Percentiles rank a stretch among this genome's conserved stretches.
Conservation (phyloP, 2,329 filamentous ascomycete genomes). For the Lachnellula cervina region DNA sequence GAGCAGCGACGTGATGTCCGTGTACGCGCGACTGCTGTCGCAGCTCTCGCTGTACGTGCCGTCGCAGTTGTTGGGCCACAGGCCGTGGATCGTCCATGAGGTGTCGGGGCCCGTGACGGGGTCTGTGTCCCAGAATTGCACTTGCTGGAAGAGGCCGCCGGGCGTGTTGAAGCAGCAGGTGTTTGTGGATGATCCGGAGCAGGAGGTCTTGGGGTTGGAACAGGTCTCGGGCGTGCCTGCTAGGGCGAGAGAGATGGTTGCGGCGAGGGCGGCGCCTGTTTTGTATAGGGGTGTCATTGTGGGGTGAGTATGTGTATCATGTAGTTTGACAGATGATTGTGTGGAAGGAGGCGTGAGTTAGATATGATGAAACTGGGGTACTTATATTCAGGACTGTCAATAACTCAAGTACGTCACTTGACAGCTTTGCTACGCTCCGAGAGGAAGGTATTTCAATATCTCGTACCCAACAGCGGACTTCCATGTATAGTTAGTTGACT, state of each 20-base stretch:
- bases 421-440: too few species aligned
- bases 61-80: conserved; percentile 62
- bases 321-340: too few species aligned
- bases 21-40: conserved; percentile 52
- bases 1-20: conserved; percentile 14
- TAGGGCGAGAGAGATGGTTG: not conserved
- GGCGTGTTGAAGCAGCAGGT: conserved; percentile 69
- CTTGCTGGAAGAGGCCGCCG: conserved; percentile 64
- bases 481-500: too few species aligned
- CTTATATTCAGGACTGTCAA: too few species aligned
- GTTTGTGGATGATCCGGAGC: conserved; percentile 23
- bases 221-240: conserved; percentile 3
- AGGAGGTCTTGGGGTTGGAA: conserved; percentile 1
- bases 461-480: too few species aligned
- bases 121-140: conserved; percentile 71
- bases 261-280: not conserved
- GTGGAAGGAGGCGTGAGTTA: too few species aligned
- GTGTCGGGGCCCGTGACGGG: conserved; percentile 57
- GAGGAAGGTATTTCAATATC: too few species aligned
- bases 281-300: too few species aligned
- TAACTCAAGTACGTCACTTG: too few species aligned
- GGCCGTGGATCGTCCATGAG: conserved; percentile 68
- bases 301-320: too few species aligned
- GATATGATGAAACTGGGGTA: too few species aligned
- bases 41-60: conserved; percentile 63